Percentiles rank a stretch among this genome's conserved stretches.
These are phyloP conservation scores for Trematosphaeria pertusa DNA, from an alignment of 2,329 filamentous ascomycete genomes.

Conservation along the genomic window DNA sequence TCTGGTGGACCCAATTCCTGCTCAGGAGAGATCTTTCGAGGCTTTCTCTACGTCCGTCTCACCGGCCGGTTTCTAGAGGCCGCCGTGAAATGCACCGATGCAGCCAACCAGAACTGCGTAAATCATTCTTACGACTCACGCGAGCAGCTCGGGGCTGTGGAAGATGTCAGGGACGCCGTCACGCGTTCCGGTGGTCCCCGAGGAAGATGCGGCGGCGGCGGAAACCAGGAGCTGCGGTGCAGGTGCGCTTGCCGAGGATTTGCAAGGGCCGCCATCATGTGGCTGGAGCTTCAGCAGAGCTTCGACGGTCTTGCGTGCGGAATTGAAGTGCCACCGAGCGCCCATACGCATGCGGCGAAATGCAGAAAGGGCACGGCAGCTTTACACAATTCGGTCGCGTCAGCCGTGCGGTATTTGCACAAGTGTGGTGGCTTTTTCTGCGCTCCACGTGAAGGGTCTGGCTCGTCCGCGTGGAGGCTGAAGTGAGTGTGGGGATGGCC, in stretches of 20 bases:
- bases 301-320: not conserved
- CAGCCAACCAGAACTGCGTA: no score
- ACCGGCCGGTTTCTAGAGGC: not conserved
- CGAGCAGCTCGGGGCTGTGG: constrained; percentile 33
- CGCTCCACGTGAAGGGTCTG: constrained; percentile 34
- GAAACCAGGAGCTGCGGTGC: constrained; percentile 12
- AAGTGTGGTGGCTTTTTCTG: constrained; percentile 19
- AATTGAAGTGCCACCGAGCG: not conserved
- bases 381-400: constrained; percentile 25
- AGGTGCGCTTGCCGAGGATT: constrained; percentile 20
- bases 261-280: constrained; percentile 11
- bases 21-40: no score
- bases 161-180: not conserved
- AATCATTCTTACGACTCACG: constrained; percentile 21
- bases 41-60: no score
- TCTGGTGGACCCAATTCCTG: no score
- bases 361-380: constrained; percentile 1
- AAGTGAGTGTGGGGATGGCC: not conserved
- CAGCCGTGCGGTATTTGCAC: constrained; percentile 19
- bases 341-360: not conserved
- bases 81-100: not conserved
- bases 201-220: constrained; percentile 1
- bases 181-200: constrained; percentile 4
- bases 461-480: not conserved
- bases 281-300: constrained; percentile 28